Percentiles rank a stretch among this genome's conserved stretches.
These are phyloP conservation scores for Taiozyma sp. DNA, from an alignment of 1,139 yeast species.

Conservation along the genomic window DNA sequence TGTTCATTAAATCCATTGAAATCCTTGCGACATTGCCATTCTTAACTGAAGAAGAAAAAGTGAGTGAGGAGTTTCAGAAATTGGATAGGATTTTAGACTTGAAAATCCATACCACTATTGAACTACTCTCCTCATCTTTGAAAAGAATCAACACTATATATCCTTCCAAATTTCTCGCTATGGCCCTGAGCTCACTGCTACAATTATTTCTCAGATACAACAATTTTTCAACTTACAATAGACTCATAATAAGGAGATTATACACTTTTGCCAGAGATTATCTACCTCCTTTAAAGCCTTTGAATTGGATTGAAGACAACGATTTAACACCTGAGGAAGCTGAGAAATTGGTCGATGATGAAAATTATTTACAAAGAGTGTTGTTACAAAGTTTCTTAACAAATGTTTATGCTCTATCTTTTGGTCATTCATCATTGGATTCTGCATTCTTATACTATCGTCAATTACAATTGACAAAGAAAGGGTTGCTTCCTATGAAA, in stretches of 20 bases:
- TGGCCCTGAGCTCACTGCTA: constrained; percentile 54
- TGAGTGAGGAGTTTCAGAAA: background rate
- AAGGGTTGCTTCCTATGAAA: constrained; percentile 4
- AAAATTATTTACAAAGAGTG: constrained; percentile 41
- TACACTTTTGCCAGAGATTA: constrained; percentile 68
- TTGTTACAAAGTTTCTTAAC: constrained; percentile 40
- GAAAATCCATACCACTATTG: constrained; percentile 59
- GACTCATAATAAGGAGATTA: constrained; percentile 54
- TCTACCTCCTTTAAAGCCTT: constrained; percentile 41
- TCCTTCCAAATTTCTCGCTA: constrained; percentile 74
- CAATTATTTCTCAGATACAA: constrained; percentile 43
- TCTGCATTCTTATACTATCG: constrained; percentile 23
- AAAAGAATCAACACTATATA: constrained; percentile 53
- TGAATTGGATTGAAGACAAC: constrained; percentile 29
- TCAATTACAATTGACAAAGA: constrained; percentile 10
- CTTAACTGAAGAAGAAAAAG: constrained; percentile 7
- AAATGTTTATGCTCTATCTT: constrained; percentile 39
- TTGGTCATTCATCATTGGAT: constrained; percentile 27
- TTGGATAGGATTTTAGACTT: constrained; percentile 38
- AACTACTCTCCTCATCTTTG: constrained; percentile 51
- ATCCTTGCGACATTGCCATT: constrained; percentile 36
- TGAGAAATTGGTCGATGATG: constrained; percentile 41
- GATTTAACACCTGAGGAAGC: constrained; percentile 36
- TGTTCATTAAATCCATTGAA: constrained; percentile 68
- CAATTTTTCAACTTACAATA: constrained; percentile 26